These are phyloP conservation scores for Byssochlamys sp. DNA, from an alignment of 2,329 filamentous ascomycete species.

Conservation along the genomic window DNA sequence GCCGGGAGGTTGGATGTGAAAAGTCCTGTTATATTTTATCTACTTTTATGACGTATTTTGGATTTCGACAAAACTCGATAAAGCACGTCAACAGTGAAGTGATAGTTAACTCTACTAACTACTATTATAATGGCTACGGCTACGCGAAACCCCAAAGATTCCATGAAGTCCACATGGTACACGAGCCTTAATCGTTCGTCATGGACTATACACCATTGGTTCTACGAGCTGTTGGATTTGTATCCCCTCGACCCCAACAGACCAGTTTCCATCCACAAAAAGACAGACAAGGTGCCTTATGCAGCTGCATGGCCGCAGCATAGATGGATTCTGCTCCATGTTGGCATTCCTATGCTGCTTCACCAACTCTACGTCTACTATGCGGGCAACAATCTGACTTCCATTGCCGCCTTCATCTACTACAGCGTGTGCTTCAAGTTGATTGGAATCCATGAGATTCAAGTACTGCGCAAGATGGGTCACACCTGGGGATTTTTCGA, in stretches of 20 bases:
- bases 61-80: no score
- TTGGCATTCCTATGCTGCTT: slow-evolving; percentile 23
- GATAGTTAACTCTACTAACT: background rate
- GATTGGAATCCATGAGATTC: slow-evolving; percentile 27
- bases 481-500: slow-evolving; percentile 32
- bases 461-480: slow-evolving; percentile 24
- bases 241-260: slow-evolving; percentile 15
- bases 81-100: background rate
- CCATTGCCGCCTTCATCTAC: slow-evolving; percentile 21
- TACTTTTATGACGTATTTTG: no score
- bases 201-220: slow-evolving; percentile 21
- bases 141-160: slow-evolving; percentile 16
- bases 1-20: no score
- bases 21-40: no score
- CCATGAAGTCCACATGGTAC: slow-evolving; percentile 29
- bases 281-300: slow-evolving; percentile 31
- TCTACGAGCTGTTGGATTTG: slow-evolving; percentile 16
- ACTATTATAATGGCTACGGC: slow-evolving; percentile 1
- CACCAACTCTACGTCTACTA: slow-evolving; percentile 23
- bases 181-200: slow-evolving; percentile 6
- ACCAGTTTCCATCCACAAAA: slow-evolving; percentile 25
- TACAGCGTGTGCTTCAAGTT: slow-evolving; percentile 29
- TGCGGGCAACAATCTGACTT: slow-evolving; percentile 18
- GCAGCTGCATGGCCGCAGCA: slow-evolving; percentile 22
- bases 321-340: slow-evolving; percentile 28